These are phyloP conservation scores for Epichloe hybrida DNA, from an alignment of 2,329 filamentous ascomycete species.

Conservation along the genomic window DNA sequence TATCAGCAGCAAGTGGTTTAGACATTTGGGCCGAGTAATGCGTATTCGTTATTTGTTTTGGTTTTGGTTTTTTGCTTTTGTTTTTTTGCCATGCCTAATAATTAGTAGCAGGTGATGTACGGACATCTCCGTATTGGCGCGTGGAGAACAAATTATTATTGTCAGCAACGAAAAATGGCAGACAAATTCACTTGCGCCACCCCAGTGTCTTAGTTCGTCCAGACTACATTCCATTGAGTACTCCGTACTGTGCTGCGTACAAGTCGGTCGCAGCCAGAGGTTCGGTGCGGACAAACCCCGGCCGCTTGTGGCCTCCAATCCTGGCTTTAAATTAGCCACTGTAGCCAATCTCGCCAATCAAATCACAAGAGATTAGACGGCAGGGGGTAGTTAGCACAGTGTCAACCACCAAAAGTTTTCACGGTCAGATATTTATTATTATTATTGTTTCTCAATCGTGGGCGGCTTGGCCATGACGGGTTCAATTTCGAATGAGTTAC, in stretches of 20 bases:
- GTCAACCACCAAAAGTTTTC: background rate
- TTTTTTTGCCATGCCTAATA: too few relatives aligned
- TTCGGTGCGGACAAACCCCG: background rate
- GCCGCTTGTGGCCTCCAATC: background rate
- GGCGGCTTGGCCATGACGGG: too few relatives aligned
- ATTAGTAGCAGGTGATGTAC: too few relatives aligned
- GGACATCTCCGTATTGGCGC: too few relatives aligned
- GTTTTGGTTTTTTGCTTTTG: too few relatives aligned
- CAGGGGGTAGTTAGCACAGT: too few relatives aligned
- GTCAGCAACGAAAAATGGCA: background rate
- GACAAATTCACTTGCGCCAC: background rate
- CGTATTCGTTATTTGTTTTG: too few relatives aligned
- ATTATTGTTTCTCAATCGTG: too few relatives aligned
- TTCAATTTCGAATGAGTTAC: too few relatives aligned
- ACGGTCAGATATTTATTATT: too few relatives aligned
- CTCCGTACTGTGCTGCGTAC: too few relatives aligned
- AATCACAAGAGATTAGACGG: background rate
- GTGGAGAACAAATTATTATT: background rate
- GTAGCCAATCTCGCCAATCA: slow-evolving; percentile 2
- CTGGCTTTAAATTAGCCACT: background rate
- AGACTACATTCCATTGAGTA: background rate
- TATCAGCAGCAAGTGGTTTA: background rate
- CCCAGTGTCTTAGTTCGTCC: background rate
- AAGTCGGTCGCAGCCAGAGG: background rate
- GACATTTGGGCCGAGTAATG: background rate